phyloP scores from a whole-genome alignment of 768 basidiomycete species.

The Naganishia vishniacii region DNA sequence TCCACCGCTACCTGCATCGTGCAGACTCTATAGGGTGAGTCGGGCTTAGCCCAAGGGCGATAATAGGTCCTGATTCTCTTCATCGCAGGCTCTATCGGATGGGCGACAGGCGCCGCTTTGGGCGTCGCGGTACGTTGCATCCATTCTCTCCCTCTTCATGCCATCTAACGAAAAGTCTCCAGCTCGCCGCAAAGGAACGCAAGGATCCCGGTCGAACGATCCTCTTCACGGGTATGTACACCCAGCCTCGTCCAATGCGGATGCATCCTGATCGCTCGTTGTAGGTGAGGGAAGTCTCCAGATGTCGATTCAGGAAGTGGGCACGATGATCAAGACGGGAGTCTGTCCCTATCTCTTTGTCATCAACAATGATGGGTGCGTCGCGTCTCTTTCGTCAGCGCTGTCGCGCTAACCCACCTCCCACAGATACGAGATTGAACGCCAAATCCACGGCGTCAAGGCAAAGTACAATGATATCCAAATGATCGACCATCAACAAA shows the following conservation, averaged over 20 bases:
- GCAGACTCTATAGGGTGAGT: slow-evolving; percentile 68
- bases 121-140: slow-evolving; percentile 57
- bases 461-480: slow-evolving; percentile 75
- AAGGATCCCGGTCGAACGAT: slow-evolving; percentile 61
- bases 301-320: slow-evolving; percentile 63
- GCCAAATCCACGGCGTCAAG: slow-evolving; percentile 55
- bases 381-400: background rate
- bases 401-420: background rate
- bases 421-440: slow-evolving; percentile 78
- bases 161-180: too few relatives aligned
- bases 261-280: background rate
- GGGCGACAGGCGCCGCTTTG: slow-evolving; percentile 65
- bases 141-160: too few relatives aligned
- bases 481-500: slow-evolving; percentile 57
- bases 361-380: slow-evolving; percentile 50
- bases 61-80: background rate
- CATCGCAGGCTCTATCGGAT: slow-evolving; percentile 67
- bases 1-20: slow-evolving; percentile 55
- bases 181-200: slow-evolving; percentile 61
- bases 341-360: slow-evolving; percentile 76
- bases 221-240: slow-evolving; percentile 78
- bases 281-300: slow-evolving; percentile 49
- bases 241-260: background rate
- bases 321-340: slow-evolving; percentile 66
- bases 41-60: background rate